A percentile compares a stretch with the other conserved stretches of the same genome.
These are phyloP conservation scores for Cladosporium sp. DNA, from an alignment of 2,329 filamentous ascomycete species.

Conservation along the genomic window DNA sequence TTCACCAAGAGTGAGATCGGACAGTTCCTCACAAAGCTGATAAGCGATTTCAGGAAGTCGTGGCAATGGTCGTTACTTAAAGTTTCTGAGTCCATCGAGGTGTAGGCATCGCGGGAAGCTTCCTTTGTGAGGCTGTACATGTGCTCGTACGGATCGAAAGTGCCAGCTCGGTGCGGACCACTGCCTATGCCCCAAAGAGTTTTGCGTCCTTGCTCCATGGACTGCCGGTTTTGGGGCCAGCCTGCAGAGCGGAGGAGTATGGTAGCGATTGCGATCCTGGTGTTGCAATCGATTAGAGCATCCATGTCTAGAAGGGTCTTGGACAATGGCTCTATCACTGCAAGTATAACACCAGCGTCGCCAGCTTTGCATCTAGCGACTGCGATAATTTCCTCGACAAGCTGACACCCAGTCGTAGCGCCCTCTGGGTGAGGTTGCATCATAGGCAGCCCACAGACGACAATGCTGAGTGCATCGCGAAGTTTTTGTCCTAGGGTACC, in stretches of 20 bases:
- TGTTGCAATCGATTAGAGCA: constrained; percentile 2
- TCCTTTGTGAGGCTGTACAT: constrained; percentile 62
- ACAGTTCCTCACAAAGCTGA: constrained; percentile 47
- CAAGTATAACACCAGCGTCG: constrained; percentile 64
- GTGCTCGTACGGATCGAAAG: constrained; percentile 62
- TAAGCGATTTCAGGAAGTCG: constrained; percentile 38
- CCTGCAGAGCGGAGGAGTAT: constrained; percentile 19
- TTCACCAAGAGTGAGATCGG: constrained; percentile 43
- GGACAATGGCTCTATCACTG: constrained; percentile 60
- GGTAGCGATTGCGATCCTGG: constrained; percentile 17
- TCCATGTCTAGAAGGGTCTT: constrained; percentile 21
- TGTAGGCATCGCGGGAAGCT: constrained; percentile 59
- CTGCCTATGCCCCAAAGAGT: constrained; percentile 64
- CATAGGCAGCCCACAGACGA: constrained; percentile 59
- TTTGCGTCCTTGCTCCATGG: constrained; percentile 64
- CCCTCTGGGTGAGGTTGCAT: not conserved
- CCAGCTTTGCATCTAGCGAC: constrained; percentile 42
- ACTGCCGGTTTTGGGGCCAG: constrained; percentile 61
- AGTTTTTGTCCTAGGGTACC: constrained; percentile 60
- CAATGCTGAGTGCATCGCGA: constrained; percentile 66
- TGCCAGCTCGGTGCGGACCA: constrained; percentile 35
- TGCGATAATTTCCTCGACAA: constrained; percentile 2
- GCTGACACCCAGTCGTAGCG: not conserved
- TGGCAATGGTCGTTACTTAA: not conserved
- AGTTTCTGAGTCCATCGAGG: constrained; percentile 42